Base-by-base conservation (phyloP, 2,329 filamentous ascomycete species). In the Penicillium frequentans region DNA sequence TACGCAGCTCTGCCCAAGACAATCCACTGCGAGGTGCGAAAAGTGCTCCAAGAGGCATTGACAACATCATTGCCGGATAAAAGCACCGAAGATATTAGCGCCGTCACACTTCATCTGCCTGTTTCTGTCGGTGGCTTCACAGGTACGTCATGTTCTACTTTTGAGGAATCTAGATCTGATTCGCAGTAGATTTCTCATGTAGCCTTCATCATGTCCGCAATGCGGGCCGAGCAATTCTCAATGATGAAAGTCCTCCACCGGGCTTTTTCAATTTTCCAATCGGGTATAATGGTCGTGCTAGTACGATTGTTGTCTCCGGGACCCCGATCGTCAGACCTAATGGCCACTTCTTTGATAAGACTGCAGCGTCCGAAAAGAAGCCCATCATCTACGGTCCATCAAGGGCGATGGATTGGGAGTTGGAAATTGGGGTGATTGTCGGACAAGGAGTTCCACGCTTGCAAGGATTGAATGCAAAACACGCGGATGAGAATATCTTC, bases 401-500 rank as follows among this genome's bases (percentile, higher is more conserved):
- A 1, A 59, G 58, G 10, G 62, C 62, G 8, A 60, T 82, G 42
- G 81, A 77, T 58, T 70, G 68, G 54, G 70, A 75, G 55, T 51
- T 81, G 23, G 79, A 82, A 50, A 68, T 82, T 23, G 80, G 77
- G 0, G 73, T 76, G 6, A 66, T 82, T 2, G 70, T 82, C 8
- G 78, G 79, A 2, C 79, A 79, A 42, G 68, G 75, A 0, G 66
- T 75, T 10, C 57, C 64, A 0, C 60, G 75, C n/a, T 72, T 75
- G 1, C 60, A 77, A 43, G 67, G 70, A 0, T 58, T 83, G 0
- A 63, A 68, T 0, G 70, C 77, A 0, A 78, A 77, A 21, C 79
- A 83, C 29, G 82, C 84, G 0, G 78, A 83, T 7, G 78, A 84
- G 2, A 82, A 87, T 64, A 83, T 88, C 7, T 88, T 88, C 66